phyloP scores from a whole-genome alignment of 2,329 filamentous ascomycete species.

The Emergomyces pasteurianus region DNA sequence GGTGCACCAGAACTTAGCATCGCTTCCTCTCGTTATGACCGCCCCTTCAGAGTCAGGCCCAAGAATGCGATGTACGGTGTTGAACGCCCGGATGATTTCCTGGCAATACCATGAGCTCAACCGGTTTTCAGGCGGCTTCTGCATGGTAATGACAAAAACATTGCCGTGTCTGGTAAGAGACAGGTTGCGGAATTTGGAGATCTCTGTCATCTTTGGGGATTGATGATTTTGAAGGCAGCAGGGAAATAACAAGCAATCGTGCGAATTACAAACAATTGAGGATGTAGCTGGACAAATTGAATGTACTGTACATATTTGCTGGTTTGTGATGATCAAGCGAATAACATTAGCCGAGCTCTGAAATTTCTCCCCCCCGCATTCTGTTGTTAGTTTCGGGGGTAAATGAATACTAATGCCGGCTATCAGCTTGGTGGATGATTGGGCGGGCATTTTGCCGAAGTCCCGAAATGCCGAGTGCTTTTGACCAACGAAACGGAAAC shows the following conservation, averaged over 20 bases:
- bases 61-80: slow-evolving; percentile 35
- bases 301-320: not conserved
- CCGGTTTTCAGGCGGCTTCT: slow-evolving; percentile 43
- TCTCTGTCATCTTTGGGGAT: slow-evolving; percentile 13
- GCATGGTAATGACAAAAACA: slow-evolving; percentile 43
- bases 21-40: slow-evolving; percentile 41
- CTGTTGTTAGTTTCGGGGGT: not conserved
- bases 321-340: not conserved
- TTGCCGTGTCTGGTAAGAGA: slow-evolving; percentile 36
- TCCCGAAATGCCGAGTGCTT: not conserved
- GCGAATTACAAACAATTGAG: not conserved
- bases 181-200: slow-evolving; percentile 30
- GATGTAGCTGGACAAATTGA: not conserved
- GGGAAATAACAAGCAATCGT: not conserved
- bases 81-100: slow-evolving; percentile 41
- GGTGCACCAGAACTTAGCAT: slow-evolving; percentile 39
- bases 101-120: slow-evolving; percentile 35
- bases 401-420: not conserved
- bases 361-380: not conserved
- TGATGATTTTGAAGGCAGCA: not conserved
- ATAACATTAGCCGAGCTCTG: not conserved
- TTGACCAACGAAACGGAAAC: not conserved
- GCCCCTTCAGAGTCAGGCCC: slow-evolving; percentile 39
- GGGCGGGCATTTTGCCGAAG: not conserved
- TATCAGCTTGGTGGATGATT: too few relatives aligned